Evolutionary conservation across 2,329 filamentous ascomycete species (phyloP), one percentile per base, ranked within the genome.

Genomic region (Pseudogymnoascus pannorum): DNA sequence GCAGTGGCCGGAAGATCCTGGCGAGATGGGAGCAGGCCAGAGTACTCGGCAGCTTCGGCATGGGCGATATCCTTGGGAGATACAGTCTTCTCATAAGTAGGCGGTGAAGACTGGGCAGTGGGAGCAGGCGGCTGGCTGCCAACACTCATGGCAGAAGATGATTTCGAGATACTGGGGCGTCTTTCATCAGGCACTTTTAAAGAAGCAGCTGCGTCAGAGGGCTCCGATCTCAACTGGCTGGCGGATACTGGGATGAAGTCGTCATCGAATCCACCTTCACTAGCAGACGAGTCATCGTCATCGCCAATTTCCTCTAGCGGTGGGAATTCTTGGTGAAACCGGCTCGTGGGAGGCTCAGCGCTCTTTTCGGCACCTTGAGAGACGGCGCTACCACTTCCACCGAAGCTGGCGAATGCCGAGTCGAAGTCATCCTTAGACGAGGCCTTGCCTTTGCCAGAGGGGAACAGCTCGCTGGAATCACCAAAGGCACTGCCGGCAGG

Each of bases 231-330:
- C 6, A 64, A 62, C 59, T 71, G 67, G 14, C 64, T 67, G 59
- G 71, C 70, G 18, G 72, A 73, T 26, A 83, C 81, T 12, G 89
- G 85, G 0, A 89, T 87, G 72, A 97, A 97, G 73, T 97, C 88
- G 71, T 99, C 94, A 58, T 95, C 93, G 71, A 97, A 97, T 0
- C 92, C 91, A 42, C 84, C 83, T 57, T 91, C 89, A 63, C 85
- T 89, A 9, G 31, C 57, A 18, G 57, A 36, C 31, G 57, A 58
- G n/a, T 95, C 88, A 22, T 93, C 90, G 62, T 92, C 88, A 29
- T 85, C 82, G 64, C 89, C 88, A 62, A 97, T 76, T 72, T 93
- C 91, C n/a, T 88, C 87, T 63, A 97, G 96, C 0, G 93, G 94
- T 31, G 94, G 94, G 71, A 97, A 97, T 72, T 97, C 94, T 20